Evolutionary conservation across 306 rosid species (phyloP).

Genomic region (Betula pendula): DNA sequence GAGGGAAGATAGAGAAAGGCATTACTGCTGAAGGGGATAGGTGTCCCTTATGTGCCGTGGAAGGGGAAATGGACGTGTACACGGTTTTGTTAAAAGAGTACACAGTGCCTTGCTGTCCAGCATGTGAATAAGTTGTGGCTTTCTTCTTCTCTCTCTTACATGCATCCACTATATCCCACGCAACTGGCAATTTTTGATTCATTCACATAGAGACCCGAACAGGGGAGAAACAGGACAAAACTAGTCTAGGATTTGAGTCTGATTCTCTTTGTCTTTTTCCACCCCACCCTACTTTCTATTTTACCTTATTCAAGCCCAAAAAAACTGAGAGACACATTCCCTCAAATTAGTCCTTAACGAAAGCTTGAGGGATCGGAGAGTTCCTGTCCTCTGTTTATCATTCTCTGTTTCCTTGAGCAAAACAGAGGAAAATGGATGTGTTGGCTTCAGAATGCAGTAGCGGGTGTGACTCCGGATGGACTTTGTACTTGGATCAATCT

Average conservation of each 20-base stretch:
- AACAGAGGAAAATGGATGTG: slow-evolving; percentile 49
- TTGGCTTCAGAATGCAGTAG: slow-evolving; percentile 74
- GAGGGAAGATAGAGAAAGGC: slow-evolving; percentile 18
- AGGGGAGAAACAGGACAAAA: slow-evolving; percentile 59
- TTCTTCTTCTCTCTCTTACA: slow-evolving; percentile 36
- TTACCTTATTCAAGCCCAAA: slow-evolving; percentile 33
- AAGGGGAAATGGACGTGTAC: slow-evolving; percentile 60
- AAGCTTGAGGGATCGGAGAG: too few relatives aligned
- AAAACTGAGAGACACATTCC: slow-evolving; percentile 28
- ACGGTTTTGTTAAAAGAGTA: slow-evolving; percentile 54
- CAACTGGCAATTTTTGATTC: slow-evolving; percentile 58
- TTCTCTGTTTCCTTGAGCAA: too few relatives aligned
- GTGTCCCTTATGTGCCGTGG: slow-evolving; percentile 48
- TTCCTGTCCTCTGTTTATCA: too few relatives aligned
- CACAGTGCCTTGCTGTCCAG: slow-evolving; percentile 77
- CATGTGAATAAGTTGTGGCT: slow-evolving; percentile 64
- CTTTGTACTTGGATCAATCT: slow-evolving; percentile 81
- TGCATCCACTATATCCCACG: slow-evolving; percentile 46
- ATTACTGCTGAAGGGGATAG: slow-evolving; percentile 37
- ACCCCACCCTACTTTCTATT: slow-evolving; percentile 23
- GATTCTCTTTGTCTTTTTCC: slow-evolving; percentile 43
- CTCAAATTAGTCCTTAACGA: slow-evolving; percentile 30
- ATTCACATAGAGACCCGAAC: slow-evolving; percentile 36
- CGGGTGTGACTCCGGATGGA: slow-evolving; percentile 98
- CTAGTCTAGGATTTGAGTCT: slow-evolving; percentile 47